These are phyloP conservation scores for Dentipellis fragilis DNA, from an alignment of 768 basidiomycete genomes.

Conservation along the genomic window DNA sequence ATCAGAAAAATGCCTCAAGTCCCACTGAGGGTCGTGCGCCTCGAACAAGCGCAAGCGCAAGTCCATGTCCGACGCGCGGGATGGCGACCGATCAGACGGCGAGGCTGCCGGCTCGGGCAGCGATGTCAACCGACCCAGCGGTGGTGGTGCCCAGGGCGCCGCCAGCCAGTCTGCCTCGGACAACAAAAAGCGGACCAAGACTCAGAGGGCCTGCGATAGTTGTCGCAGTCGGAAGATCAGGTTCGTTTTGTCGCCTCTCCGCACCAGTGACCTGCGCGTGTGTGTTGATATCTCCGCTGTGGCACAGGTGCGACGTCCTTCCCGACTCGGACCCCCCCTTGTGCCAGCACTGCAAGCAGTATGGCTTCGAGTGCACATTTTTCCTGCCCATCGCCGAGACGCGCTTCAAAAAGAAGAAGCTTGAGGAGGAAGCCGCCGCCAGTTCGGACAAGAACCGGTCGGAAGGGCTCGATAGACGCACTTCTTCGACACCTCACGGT, in stretches of 20 bases:
- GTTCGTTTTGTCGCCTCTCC: constrained; percentile 20
- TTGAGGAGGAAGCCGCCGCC: constrained; percentile 54
- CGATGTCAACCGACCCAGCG: constrained; percentile 27
- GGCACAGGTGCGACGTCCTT: constrained; percentile 71
- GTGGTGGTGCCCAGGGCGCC: constrained; percentile 7
- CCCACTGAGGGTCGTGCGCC: no score
- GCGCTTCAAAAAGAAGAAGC: constrained; percentile 92
- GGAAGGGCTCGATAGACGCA: constrained; percentile 26
- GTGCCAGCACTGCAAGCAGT: constrained; percentile 94
- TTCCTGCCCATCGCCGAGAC: constrained; percentile 98
- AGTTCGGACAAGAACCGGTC: constrained; percentile 19
- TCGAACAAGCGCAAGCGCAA: constrained; percentile 58
- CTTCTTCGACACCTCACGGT: constrained; percentile 34
- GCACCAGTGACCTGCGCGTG: neutral
- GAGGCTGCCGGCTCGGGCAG: constrained; percentile 41
- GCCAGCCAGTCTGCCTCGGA: constrained; percentile 31
- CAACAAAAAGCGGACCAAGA: constrained; percentile 84
- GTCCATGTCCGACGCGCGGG: constrained; percentile 19
- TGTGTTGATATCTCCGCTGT: neutral
- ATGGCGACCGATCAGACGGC: constrained; percentile 45
- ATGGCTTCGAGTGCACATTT: constrained; percentile 90
- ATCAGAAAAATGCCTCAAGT: no score
- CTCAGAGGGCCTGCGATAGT: constrained; percentile 85
- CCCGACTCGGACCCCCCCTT: constrained; percentile 65
- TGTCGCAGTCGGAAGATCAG: constrained; percentile 88